Conservation (phyloP, 305 asterid genomes). For the Galium porrigens region DNA sequence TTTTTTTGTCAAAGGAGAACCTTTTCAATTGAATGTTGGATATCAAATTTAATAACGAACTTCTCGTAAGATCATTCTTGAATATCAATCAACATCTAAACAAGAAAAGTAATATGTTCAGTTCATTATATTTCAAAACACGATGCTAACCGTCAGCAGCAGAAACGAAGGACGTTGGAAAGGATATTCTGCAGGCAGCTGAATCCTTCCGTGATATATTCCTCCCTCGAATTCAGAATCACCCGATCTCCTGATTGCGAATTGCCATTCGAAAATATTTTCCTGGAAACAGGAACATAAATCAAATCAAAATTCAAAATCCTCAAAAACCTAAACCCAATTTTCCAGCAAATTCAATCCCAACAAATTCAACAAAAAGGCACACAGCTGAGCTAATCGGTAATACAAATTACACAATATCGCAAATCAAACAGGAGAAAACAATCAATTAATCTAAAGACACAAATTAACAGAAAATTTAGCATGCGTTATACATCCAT, state of each 20-base stretch:
- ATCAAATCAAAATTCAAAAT: constrained; percentile 2
- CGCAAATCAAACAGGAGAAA: background rate
- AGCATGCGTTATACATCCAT: no score
- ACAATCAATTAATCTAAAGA: background rate
- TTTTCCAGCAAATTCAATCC: background rate
- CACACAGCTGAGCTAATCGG: constrained; percentile 3
- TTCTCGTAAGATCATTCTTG: no score
- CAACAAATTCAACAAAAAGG: background rate
- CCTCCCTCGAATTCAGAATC: constrained; percentile 89
- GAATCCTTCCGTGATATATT: constrained; percentile 81
- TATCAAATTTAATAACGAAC: no score
- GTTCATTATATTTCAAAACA: no score
- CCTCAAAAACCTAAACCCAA: background rate
- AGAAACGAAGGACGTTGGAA: constrained; percentile 83
- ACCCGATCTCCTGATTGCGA: constrained; percentile 71
- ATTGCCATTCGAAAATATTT: constrained; percentile 87
- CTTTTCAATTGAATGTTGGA: no score
- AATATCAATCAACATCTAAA: no score
- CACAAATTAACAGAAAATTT: background rate
- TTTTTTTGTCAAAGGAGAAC: no score
- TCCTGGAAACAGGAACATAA: constrained; percentile 34
- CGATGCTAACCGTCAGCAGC: constrained; percentile 72
- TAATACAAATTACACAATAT: no score
- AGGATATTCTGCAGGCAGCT: constrained; percentile 83
- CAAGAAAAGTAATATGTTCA: no score